Base-by-base conservation (phyloP, 2,329 filamentous ascomycete genomes). In the Penicillium nordicum region DNA sequence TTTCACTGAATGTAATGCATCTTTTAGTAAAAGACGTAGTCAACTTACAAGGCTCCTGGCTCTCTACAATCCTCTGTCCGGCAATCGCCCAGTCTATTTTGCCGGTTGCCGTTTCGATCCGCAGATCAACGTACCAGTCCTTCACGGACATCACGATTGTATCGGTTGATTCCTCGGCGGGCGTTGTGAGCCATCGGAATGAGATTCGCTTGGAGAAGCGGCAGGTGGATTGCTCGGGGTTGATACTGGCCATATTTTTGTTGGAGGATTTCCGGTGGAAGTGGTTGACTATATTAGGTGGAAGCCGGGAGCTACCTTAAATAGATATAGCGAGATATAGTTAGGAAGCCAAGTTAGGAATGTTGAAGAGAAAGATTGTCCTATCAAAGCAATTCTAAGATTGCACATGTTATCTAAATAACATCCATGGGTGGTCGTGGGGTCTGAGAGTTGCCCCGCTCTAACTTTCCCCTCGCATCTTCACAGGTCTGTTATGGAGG, bases 71-170 rank as follows among this genome's bases (percentile, higher is more conserved):
- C 42, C 74, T 64, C 55, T 76, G 69, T 8, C 76, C 76, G 1
- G 76, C 76, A 55, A 78, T 73, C 0, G 72, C 76, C 76, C 76
- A 79, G 60, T 78, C 76, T 34, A 78, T 72, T 3, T 58, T 61
- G 2, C 63, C 59, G 0, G 75, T 67, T 5, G 56, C 25, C 54
- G 72, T 74, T 41, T 73, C 68, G 16, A 79, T 70, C 12, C 76
- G 73, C 1, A 79, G 63, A 61, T 79, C 76, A 5, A 78, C 69
- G 51, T 76, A 79, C 69, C 74, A 78, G 45, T 70, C 71, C 10
- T 71, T 71, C 0, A 78, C 72, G 10, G 74, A 74, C 59, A 78
- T 69, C 49, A 78, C 74, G 6, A 76, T 65, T 7, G 76, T 78
- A 50, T 79, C 74, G 12, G 76, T 78, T 36, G 71, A 75, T 57